These are phyloP conservation scores for Mitragyna speciosa DNA, from an alignment of 257 asterid species.

Conservation along the genomic window DNA sequence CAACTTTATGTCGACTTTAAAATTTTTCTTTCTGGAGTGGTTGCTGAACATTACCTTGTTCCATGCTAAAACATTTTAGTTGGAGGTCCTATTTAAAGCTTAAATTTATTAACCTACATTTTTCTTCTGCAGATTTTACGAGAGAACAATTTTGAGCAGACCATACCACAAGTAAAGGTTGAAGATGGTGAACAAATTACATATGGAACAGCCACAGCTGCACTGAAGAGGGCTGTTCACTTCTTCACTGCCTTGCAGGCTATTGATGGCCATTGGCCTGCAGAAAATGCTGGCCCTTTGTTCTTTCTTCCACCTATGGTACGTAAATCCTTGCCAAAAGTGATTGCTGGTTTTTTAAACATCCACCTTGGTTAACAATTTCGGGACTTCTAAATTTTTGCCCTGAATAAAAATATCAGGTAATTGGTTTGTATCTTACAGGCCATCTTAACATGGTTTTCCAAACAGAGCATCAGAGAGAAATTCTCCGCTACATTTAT, in stretches of 20 bases:
- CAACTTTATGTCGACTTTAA: too few species aligned
- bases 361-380: not conserved
- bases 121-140: conserved; percentile 46
- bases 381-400: not conserved
- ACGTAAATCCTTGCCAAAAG: not conserved
- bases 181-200: conserved; percentile 68
- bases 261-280: conserved; percentile 88
- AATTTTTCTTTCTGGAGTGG: too few species aligned
- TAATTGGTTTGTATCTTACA: conserved; percentile 32
- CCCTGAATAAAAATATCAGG: conserved; percentile 18
- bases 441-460: conserved; percentile 32
- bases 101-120: not conserved
- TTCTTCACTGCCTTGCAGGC: conserved; percentile 86
- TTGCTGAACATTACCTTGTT: too few species aligned
- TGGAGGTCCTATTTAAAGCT: too few species aligned
- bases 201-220: conserved; percentile 52
- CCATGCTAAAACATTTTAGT: too few species aligned
- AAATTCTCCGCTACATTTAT: conserved; percentile 37
- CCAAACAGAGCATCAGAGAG: conserved; percentile 29
- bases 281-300: conserved; percentile 79
- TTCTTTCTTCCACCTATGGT: conserved; percentile 88
- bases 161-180: conserved; percentile 61
- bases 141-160: conserved; percentile 70
- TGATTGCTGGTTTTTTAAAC: not conserved
- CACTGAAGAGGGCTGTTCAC: conserved; percentile 57